Base-by-base conservation (phyloP, 169 alveolate species). In the Cryptosporidium canis region DNA sequence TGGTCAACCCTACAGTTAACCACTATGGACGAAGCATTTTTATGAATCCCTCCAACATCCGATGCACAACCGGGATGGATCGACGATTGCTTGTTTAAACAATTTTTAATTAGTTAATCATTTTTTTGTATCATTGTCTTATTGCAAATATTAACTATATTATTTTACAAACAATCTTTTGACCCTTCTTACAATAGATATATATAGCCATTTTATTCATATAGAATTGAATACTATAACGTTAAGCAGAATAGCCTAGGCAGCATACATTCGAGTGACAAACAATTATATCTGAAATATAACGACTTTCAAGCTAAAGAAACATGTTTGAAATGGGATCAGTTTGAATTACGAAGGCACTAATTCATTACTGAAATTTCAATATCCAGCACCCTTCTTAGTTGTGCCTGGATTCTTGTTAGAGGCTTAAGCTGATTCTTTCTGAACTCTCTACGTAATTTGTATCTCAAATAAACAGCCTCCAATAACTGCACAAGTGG, bases 401-500 rank as follows among this genome's bases (percentile, higher is more conserved):
- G 90, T 83, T 95, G 98, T 4, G 98, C 98, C 83, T 95, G 98
- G 11, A 94, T 93, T 18, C 98, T 91, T n/a, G 92, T 70, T 24
- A 95, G 92, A 68, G 92, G 94, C 27, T 77, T 77, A 18, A 93
- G 91, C 44, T 92, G 72, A 33, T 90, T 71, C 66, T 91, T 85
- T 44, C 68, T 16, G 31, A 95, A 72, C 66, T 66, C 83, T 35
- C 87, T 56, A 71, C 90, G 90, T 66, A 90, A 83, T 35, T 92
- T 77, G 64, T 83, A 83, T 18, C 94, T 83, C 47, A 91, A 35
- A 63, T 92, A 83, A 43, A 93, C 90, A n/a, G 98, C 96, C 83
- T 95, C 97, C 39, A 95, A 82, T 27, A 95, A 93, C 37, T 90
- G 92, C 21, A 94, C 94, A 41, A 95, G 90, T 3, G 97, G 97